phyloP scores from a whole-genome alignment of 192 early-diverging fungal genomes.

The Backusella sp. region DNA sequence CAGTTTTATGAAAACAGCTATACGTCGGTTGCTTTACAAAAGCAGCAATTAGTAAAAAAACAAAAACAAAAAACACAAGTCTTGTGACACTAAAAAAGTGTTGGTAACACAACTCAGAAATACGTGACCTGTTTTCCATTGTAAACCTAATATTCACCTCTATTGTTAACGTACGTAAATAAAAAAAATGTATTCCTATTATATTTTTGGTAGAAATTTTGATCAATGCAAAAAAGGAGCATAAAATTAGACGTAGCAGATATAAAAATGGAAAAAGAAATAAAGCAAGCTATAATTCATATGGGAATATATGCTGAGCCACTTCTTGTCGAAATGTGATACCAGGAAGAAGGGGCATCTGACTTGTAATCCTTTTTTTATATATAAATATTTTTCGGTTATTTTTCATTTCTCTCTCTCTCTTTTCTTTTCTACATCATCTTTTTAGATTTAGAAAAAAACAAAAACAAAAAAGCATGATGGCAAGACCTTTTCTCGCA shows the following conservation, averaged over 20 bases:
- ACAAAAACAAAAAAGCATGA: not conserved
- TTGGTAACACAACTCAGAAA: not conserved
- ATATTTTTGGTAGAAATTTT: not conserved
- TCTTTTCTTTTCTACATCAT: not conserved
- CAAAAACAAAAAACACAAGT: not conserved
- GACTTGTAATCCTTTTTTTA: not conserved
- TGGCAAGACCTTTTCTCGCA: not conserved
- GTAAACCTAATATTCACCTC: not conserved
- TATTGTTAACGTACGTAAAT: too few species aligned
- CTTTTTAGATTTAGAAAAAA: not conserved
- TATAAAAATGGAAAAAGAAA: too few species aligned
- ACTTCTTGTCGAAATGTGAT: too few species aligned
- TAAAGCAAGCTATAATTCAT: too few species aligned
- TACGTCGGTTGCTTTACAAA: not conserved
- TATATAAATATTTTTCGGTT: not conserved
- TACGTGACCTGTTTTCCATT: not conserved
- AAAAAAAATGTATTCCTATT: not conserved
- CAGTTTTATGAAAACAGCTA: not conserved
- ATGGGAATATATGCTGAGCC: too few species aligned
- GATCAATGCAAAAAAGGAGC: too few species aligned
- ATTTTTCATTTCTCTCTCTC: not conserved
- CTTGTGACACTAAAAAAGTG: not conserved
- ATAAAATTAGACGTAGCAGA: too few species aligned
- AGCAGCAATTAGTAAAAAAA: not conserved
- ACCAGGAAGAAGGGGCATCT: too few species aligned